phyloP scores from a whole-genome alignment of 2,329 filamentous ascomycete genomes.

The Pyrenochaeta sp. region DNA sequence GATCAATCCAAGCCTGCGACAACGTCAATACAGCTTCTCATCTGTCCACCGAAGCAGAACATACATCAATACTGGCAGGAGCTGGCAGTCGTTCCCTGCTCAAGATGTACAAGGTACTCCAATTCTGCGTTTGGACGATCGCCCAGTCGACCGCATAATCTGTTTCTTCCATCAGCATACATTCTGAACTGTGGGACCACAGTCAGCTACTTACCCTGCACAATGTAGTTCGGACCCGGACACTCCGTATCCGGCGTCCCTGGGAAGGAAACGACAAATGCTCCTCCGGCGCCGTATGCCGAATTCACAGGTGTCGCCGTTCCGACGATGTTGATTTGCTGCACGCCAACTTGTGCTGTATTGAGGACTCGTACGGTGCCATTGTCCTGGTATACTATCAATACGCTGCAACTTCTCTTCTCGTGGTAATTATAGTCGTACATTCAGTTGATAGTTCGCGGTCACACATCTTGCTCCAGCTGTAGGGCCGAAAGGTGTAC shows the following conservation, averaged over 20 bases:
- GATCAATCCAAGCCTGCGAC: constrained; percentile 24
- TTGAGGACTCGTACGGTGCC: constrained; percentile 37
- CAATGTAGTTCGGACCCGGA: constrained; percentile 32
- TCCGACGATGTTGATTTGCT: too few species aligned
- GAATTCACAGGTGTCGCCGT: constrained; percentile 9
- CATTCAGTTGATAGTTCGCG: too few species aligned
- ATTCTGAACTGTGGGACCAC: not conserved
- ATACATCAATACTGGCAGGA: constrained; percentile 29
- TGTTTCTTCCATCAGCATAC: constrained; percentile 8
- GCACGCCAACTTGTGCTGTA: constrained; percentile 16
- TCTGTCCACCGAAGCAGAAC: not conserved
- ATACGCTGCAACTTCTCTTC: not conserved
- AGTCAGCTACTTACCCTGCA: constrained; percentile 26
- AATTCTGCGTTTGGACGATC: constrained; percentile 38
- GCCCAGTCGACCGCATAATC: constrained; percentile 37
- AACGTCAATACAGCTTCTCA: not conserved
- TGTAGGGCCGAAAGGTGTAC: too few species aligned
- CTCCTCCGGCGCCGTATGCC: constrained; percentile 31
- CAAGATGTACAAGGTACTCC: constrained; percentile 39
- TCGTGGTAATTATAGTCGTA: too few species aligned
- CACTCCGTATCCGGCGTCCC: constrained; percentile 1
- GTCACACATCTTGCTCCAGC: too few species aligned
- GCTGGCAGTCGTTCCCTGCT: constrained; percentile 34
- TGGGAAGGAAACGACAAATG: constrained; percentile 37
- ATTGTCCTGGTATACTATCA: constrained; percentile 19